These are phyloP conservation scores for Mycena polygramma DNA, from an alignment of 768 basidiomycete genomes.

Conservation along the genomic window DNA sequence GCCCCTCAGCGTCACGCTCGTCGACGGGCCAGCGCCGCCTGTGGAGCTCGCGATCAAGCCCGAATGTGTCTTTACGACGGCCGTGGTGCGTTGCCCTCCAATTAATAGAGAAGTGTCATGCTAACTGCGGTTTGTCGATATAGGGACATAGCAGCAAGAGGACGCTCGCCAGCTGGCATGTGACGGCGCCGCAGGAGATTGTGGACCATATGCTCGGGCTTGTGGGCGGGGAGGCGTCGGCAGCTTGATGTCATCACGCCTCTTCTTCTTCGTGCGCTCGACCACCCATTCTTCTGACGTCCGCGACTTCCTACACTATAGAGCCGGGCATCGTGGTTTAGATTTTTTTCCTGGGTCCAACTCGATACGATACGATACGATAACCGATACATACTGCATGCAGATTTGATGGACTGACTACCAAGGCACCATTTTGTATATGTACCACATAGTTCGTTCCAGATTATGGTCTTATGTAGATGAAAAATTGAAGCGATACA, in stretches of 20 bases:
- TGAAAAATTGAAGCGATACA: too few species aligned
- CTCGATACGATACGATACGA: too few species aligned
- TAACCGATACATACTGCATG: too few species aligned
- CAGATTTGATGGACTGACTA: too few species aligned
- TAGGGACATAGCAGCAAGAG: constrained; percentile 86
- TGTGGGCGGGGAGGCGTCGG: constrained; percentile 45
- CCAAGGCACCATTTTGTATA: too few species aligned
- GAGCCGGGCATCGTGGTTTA: neutral
- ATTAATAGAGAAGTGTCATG: too few species aligned
- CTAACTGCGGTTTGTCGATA: too few species aligned
- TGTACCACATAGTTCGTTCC: too few species aligned
- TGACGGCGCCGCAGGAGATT: constrained; percentile 89
- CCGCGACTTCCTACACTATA: neutral
- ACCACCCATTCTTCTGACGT: neutral
- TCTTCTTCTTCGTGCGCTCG: too few species aligned
- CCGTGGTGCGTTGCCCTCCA: constrained; percentile 58
- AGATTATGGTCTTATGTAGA: too few species aligned
- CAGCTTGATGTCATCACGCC: neutral
- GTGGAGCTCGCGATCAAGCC: constrained; percentile 74
- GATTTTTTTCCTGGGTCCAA: too few species aligned
- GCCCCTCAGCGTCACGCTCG: constrained; percentile 65
- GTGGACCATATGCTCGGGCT: constrained; percentile 83
- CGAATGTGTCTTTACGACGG: constrained; percentile 89
- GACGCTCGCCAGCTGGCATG: constrained; percentile 93
- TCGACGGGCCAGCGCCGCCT: constrained; percentile 60